Evolutionary conservation across 2,329 filamentous ascomycete species (phyloP).

Genomic region (Fusarium luffae): DNA sequence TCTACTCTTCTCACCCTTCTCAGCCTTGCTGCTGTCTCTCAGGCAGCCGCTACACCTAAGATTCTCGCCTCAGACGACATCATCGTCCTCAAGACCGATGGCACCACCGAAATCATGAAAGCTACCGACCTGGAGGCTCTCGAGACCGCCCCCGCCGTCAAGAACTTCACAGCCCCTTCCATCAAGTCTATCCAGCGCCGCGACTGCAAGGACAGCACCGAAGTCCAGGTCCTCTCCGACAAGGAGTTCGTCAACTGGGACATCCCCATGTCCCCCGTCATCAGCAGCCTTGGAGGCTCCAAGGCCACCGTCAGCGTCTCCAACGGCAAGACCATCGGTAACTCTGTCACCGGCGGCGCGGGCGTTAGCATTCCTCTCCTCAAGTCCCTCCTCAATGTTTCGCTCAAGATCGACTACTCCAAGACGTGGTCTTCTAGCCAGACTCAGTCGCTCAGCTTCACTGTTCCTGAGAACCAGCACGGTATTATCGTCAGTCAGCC

Average conservation of each 20-base stretch:
- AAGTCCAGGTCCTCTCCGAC: slow-evolving; percentile 35
- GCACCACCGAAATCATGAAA: slow-evolving; percentile 36
- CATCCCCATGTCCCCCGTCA: slow-evolving; percentile 37
- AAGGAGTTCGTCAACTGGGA: slow-evolving; percentile 42
- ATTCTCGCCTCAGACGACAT: slow-evolving; percentile 31
- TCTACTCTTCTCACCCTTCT: slow-evolving; percentile 27
- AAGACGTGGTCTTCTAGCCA: slow-evolving; percentile 31
- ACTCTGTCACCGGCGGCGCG: slow-evolving; percentile 18
- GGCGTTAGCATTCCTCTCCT: slow-evolving; percentile 8
- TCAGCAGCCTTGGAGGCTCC: slow-evolving; percentile 34
- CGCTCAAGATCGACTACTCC: slow-evolving; percentile 26
- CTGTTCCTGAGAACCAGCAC: slow-evolving; percentile 27
- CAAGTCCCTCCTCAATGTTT: slow-evolving; percentile 7
- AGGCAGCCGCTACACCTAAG: slow-evolving; percentile 20
- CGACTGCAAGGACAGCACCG: slow-evolving; percentile 33
- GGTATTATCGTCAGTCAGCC: slow-evolving; percentile 42
- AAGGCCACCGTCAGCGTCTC: slow-evolving; percentile 27
- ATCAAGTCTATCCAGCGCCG: slow-evolving; percentile 11
- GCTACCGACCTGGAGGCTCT: slow-evolving; percentile 32
- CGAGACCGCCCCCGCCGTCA: slow-evolving; percentile 13
- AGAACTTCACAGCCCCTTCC: neutral
- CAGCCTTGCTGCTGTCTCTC: slow-evolving; percentile 28
- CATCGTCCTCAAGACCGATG: slow-evolving; percentile 35
- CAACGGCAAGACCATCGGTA: slow-evolving; percentile 27
- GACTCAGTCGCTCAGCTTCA: slow-evolving; percentile 29